A percentile compares a stretch with the other conserved stretches of the same genome.
phyloP scores from a whole-genome alignment of 2,329 filamentous ascomycete species.

The Colletotrichum sojae region DNA sequence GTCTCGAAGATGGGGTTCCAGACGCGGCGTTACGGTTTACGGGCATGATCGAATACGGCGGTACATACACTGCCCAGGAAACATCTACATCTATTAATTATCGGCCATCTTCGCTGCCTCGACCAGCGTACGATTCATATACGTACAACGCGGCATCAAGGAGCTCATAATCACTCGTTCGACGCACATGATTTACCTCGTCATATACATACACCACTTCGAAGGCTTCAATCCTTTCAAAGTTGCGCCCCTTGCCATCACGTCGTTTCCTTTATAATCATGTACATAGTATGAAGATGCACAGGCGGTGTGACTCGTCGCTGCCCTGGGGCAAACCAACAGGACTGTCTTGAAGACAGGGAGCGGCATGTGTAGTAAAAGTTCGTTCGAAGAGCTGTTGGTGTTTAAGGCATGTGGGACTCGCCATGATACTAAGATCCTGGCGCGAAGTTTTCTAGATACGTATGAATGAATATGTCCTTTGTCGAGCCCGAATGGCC shows the following conservation, averaged over 20 bases:
- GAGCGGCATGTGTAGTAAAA: constrained; percentile 17
- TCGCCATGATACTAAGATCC: background rate
- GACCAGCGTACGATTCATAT: background rate
- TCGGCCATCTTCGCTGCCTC: constrained; percentile 5
- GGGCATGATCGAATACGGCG: constrained; percentile 18
- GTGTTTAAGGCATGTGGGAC: constrained; percentile 6
- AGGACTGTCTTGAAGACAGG: constrained; percentile 19
- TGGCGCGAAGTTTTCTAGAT: constrained; percentile 22
- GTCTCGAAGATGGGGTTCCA: constrained; percentile 13
- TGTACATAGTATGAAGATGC: constrained; percentile 27
- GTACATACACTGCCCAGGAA: constrained; percentile 4
- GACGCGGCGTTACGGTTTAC: constrained; percentile 34
- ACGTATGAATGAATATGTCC: constrained; percentile 34
- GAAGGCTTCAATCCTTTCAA: background rate
- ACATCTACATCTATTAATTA: constrained; percentile 25
- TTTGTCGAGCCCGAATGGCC: constrained; percentile 23
- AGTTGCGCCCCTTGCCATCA: background rate
- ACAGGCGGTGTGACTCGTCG: constrained; percentile 4
- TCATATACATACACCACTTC: constrained; percentile 30
- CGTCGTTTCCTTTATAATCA: constrained; percentile 23
- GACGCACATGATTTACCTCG: constrained; percentile 38
- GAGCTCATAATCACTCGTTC: constrained; percentile 33
- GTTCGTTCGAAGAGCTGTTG: constrained; percentile 10
- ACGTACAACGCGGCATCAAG: constrained; percentile 1
- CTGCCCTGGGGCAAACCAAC: background rate